Base-by-base conservation (phyloP, 805 yeast genomes). In the Komagataella phaffii region DNA sequence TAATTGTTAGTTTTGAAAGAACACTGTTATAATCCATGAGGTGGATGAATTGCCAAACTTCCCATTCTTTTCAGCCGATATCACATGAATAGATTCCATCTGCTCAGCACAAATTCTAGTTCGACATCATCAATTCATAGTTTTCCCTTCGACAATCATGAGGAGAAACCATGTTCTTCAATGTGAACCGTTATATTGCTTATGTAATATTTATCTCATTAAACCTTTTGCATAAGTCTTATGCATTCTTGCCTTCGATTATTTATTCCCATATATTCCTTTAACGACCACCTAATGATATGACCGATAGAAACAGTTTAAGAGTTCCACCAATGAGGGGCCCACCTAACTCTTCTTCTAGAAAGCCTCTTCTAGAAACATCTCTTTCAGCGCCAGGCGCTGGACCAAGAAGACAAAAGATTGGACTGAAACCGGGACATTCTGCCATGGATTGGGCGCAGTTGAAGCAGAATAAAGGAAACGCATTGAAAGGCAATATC, bases 381-480 rank as follows among this genome's bases (percentile, higher is more conserved):
- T 19, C 46, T 3, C n/a, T 10, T 12, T 44, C 23, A 24, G 54
- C 57, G 24, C 50, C 55, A 10, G 51, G 51, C 3, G 53, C 51
- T 17, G 55, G 49, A 6, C 51, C 50, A 14, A 19, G 53, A 12
- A 65, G 82, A 12, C 65, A 63, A 50, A 86, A 88, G 58, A 90
- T 87, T 3, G 72, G 66, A 0, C 70, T 88, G 17, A 70, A 75
- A 46, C 95, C 93, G 0, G 95, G 95, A 1, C 87, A 81, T 60
- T 88, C 96, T 2, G 90, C 95, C 0, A 64, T 88, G 54, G 96
- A 88, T 62, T 88, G 96, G 96, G 95, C 90, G 12, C 65, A 72
- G 7, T 62, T 79, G 24, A 80, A 79, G 50, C 72, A 79, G 53
- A 71, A 85, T 46, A 64, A 86, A 56, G 84, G 80, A 0, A 73